phyloP scores from a whole-genome alignment of 1,139 yeast genomes.

The Geotrichum restrictum region DNA sequence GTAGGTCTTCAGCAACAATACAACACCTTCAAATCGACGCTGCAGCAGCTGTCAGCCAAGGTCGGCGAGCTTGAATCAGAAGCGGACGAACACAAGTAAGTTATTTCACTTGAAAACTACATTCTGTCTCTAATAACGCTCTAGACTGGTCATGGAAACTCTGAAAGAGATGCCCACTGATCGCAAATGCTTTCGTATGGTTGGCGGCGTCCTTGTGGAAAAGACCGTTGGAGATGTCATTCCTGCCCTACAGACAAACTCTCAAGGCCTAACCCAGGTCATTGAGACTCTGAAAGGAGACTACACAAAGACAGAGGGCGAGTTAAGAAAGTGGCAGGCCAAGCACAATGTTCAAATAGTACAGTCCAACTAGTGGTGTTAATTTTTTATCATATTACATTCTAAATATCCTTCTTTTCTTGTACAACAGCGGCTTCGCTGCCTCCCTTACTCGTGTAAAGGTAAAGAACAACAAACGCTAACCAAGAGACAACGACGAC shows the following conservation, averaged over 20 bases:
- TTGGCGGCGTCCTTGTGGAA: slow-evolving; percentile 88
- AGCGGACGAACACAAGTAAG: slow-evolving; percentile 42
- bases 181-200: slow-evolving; percentile 86
- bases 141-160: slow-evolving; percentile 52
- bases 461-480: slow-evolving; percentile 63
- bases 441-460: slow-evolving; percentile 39
- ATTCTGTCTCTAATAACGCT: neutral
- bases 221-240: slow-evolving; percentile 72
- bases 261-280: slow-evolving; percentile 41
- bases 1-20: slow-evolving; percentile 43
- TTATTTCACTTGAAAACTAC: neutral
- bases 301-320: slow-evolving; percentile 38
- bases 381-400: slow-evolving; percentile 1
- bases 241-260: slow-evolving; percentile 62
- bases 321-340: slow-evolving; percentile 41
- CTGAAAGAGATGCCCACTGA: slow-evolving; percentile 49
- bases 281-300: slow-evolving; percentile 38
- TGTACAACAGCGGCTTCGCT: slow-evolving; percentile 20
- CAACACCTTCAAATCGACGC: slow-evolving; percentile 40
- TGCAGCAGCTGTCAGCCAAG: slow-evolving; percentile 40
- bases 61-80: slow-evolving; percentile 44
- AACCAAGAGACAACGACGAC: slow-evolving; percentile 75
- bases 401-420: slow-evolving; percentile 12
- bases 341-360: slow-evolving; percentile 45
- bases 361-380: slow-evolving; percentile 22